phyloP scores from a whole-genome alignment of 345 rosid genomes.

The Cardiospermum halicacabum region DNA sequence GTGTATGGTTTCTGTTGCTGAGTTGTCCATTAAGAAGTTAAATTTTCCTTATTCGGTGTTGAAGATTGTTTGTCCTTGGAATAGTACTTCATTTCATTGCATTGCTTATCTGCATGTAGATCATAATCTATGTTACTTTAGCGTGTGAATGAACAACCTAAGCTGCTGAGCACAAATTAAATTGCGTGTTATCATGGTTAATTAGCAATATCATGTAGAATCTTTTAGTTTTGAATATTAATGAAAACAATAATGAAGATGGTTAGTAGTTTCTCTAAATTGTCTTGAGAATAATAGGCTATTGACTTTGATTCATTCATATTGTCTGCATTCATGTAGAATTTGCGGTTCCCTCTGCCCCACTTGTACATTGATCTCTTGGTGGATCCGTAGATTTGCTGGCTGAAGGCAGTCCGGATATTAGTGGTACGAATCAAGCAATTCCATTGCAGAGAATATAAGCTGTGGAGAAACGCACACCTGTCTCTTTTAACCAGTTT shows the following conservation, averaged over 20 bases:
- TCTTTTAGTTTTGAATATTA: neutral
- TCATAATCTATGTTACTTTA: neutral
- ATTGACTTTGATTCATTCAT: too few relatives aligned
- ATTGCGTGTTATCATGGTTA: neutral
- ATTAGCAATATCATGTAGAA: neutral
- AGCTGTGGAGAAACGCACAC: slow-evolving; percentile 77
- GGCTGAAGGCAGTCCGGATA: slow-evolving; percentile 34
- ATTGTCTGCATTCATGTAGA: slow-evolving; percentile 67
- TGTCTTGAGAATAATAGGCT: neutral
- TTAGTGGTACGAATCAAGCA: slow-evolving; percentile 34
- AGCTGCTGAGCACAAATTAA: neutral
- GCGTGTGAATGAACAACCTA: neutral
- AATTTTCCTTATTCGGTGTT: neutral
- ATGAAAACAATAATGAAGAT: neutral
- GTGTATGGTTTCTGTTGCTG: neutral
- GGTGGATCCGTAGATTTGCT: slow-evolving; percentile 29
- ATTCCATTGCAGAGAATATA: slow-evolving; percentile 86
- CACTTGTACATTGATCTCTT: slow-evolving; percentile 18
- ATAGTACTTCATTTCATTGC: neutral
- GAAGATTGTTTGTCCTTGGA: neutral
- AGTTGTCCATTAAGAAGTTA: neutral
- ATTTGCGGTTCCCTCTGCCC: slow-evolving; percentile 47
- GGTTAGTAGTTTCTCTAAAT: neutral
- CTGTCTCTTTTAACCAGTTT: slow-evolving; percentile 46
- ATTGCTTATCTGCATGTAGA: neutral